Base-by-base conservation (phyloP, 176 grass and related monocot species). In the Rhynchospora pubera region DNA sequence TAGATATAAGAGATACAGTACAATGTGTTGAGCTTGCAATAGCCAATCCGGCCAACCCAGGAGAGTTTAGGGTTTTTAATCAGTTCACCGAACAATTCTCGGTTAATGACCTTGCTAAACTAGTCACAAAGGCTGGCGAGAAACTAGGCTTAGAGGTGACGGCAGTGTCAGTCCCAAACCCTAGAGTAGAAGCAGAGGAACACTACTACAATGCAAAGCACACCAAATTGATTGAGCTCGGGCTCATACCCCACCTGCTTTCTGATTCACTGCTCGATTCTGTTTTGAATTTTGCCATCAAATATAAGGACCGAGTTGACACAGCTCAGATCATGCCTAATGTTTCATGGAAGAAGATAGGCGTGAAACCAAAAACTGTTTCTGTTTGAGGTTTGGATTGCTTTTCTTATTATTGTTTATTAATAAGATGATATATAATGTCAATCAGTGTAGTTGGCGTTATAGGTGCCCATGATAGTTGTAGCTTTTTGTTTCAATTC, bases 31-130 rank as follows among this genome's bases (percentile, higher is more conserved):
- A 97, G 86, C 85, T 97, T 15, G 94, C 94, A 47, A 92, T 97
- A 28, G 91, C 92, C 19, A 97, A 94, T 88, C 94, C 92, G 26
- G 94, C 94, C 9, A 97, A 92, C 52, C 86, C 43, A 3, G 92
- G 94, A 3, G 94, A 97, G 66, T 97, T 97, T 82, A 93, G 94
- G 71, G 94, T 97, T 15, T 97, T 97, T 73, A 97, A 97, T 83
- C 94, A 97, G 61, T 97, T 97, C 90, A 97, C 94, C 0, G 94
- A 97, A 71, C 91, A 94, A 52, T 97, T 97, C 83, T 97, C 94
- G 0, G 92, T 97, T 13, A 97, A 97, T 21, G 87, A 97, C 22
- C 90, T 97, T 5, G 90, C 94, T 11, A 89, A 62, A 1, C 88
- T 97, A 83, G 91, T 97, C 10, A 94, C 91, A 3, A 77, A 84